Percentiles rank a stretch among this genome's conserved stretches.
These are phyloP conservation scores for Talaromyces sp. DNA, from an alignment of 2,329 filamentous ascomycete species.

Conservation along the genomic window DNA sequence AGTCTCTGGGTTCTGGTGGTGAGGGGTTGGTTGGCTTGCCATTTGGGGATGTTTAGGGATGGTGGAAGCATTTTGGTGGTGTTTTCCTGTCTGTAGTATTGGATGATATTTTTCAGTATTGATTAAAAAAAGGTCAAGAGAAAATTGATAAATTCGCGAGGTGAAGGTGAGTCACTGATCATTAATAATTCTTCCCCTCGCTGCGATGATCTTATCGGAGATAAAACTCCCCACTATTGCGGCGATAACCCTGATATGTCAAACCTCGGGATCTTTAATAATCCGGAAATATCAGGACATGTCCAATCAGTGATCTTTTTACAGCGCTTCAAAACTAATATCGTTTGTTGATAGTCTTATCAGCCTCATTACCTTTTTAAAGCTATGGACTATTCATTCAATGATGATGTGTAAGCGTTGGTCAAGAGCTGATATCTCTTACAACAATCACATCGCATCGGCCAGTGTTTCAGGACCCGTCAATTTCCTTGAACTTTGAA, in stretches of 20 bases:
- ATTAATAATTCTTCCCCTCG: background rate
- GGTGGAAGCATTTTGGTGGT: conserved; percentile 6
- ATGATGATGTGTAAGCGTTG: no score
- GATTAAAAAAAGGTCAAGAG: background rate
- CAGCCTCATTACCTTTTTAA: no score
- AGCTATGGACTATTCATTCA: no score
- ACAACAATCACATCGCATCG: no score
- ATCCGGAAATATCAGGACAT: no score
- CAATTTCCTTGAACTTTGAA: no score
- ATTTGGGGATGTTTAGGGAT: conserved; percentile 43
- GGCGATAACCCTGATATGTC: background rate
- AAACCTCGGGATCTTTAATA: no score
- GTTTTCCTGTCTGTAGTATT: background rate
- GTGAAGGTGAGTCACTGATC: background rate
- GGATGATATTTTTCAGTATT: background rate
- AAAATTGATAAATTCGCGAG: background rate
- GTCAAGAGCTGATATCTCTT: no score
- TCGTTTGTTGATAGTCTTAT: no score
- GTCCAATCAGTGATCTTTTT: no score
- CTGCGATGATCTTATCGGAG: background rate
- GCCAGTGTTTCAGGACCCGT: no score
- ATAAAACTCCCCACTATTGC: background rate
- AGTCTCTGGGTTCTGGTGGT: conserved; percentile 9
- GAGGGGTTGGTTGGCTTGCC: conserved; percentile 26
- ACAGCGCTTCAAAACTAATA: no score